phyloP scores from a whole-genome alignment of 352 stramenopile genomes.

The Saprolegnia parasitica region DNA sequence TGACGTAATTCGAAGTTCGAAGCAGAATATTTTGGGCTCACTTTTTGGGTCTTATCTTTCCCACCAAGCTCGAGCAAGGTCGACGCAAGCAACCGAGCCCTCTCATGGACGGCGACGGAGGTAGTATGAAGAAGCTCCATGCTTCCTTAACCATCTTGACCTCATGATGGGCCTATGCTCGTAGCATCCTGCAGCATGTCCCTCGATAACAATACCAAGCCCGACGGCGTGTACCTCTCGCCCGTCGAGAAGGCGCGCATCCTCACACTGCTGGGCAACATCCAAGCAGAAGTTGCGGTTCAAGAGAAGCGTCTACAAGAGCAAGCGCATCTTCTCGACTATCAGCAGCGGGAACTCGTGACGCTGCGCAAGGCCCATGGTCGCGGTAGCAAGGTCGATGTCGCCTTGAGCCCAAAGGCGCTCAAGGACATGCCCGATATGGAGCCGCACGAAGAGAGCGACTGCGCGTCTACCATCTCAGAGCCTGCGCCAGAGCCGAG shows the following conservation, averaged over 20 bases:
- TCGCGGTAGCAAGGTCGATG: not conserved
- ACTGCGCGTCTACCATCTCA: not conserved
- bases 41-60: constrained; percentile 1
- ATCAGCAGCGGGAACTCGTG: constrained; percentile 12
- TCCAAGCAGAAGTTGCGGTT: not conserved
- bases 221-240: not conserved
- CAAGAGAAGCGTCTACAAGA: constrained; percentile 4
- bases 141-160: too few relatives aligned
- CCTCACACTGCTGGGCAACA: constrained; percentile 10
- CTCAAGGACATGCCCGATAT: not conserved
- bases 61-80: not conserved
- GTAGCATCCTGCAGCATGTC: too few relatives aligned
- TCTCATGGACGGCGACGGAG: not conserved
- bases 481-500: not conserved
- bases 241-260: constrained; percentile 15
- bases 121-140: not conserved
- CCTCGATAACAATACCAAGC: not conserved
- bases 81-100: not conserved
- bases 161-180: too few relatives aligned
- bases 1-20: not conserved
- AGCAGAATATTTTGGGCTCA: constrained; percentile 1
- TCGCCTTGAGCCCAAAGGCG: not conserved
- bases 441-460: not conserved
- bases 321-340: constrained; percentile 13
- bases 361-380: not conserved